A percentile compares a stretch with the other conserved stretches of the same genome.
Evolutionary conservation across 169 alveolate genomes (phyloP).

Genomic region (Theileria annulata): DNA sequence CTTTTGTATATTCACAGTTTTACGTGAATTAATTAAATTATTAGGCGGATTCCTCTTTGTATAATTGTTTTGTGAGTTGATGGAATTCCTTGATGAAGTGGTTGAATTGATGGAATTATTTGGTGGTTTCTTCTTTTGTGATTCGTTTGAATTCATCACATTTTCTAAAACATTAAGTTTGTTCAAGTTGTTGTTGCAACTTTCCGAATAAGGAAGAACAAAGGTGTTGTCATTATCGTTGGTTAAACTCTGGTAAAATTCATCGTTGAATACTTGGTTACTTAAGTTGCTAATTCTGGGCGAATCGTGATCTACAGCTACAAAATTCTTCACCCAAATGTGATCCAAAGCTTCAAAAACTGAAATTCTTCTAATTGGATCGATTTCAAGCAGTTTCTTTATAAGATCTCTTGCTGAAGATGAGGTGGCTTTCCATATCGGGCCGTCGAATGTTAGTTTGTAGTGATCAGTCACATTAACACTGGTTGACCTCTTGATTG

Average conservation of each 20-base stretch:
- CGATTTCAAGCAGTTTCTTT: constrained; percentile 63
- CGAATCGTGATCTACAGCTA: constrained; percentile 82
- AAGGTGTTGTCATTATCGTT: constrained; percentile 59
- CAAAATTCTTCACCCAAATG: constrained; percentile 83
- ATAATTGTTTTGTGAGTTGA: no score
- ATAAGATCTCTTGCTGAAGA: constrained; percentile 82
- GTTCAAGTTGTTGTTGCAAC: constrained; percentile 38
- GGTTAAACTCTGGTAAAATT: constrained; percentile 34
- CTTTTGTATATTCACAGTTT: background rate
- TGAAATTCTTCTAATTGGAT: constrained; percentile 75
- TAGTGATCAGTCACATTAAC: constrained; percentile 60
- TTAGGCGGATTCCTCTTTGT: background rate
- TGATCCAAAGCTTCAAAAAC: constrained; percentile 85
- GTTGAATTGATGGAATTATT: background rate
- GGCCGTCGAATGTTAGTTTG: constrained; percentile 73
- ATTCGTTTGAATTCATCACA: constrained; percentile 2
- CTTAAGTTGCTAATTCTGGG: constrained; percentile 9
- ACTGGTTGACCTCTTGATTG: constrained; percentile 73
- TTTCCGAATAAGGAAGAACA: constrained; percentile 65
- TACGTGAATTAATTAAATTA: background rate
- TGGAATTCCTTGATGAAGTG: background rate
- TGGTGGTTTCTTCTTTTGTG: constrained; percentile 6
- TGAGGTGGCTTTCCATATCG: constrained; percentile 78
- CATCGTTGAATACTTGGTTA: constrained; percentile 25
- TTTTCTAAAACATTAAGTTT: constrained; percentile 34